Base-by-base conservation (phyloP, 495 filamentous ascomycete species). In the Hypomontagnella monticulosa region DNA sequence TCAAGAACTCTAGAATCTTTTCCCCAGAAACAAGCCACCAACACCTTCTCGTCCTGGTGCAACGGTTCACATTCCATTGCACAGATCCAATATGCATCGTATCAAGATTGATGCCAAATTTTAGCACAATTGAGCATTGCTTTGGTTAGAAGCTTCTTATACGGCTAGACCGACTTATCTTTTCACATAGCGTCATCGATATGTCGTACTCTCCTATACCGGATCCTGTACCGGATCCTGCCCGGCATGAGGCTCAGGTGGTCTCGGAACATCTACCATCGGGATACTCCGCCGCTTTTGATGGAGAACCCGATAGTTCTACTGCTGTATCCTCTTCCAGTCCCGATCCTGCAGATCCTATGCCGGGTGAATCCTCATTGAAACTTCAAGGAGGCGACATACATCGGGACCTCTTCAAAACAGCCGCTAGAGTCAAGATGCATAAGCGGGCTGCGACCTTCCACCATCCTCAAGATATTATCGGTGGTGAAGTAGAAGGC, bases 361-460 rank as follows among this genome's bases (percentile, higher is more conserved):
- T 71, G 8, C 69, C 32, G 23, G 69, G 79, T 30, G 83, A 87
- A 59, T 88, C 85, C 11, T 88, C 88, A 0, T 73, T 90, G 49
- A 83, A 73, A 49, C 78, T 91, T 1, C 87, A 87, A 66, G 88
- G 87, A 14, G 88, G 88, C 33, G 88, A 91, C 67, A 84, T 90
- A 16, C 87, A 89, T 71, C 82, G 87, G 18, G 86, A 88, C 63
- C 80, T 90, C n/a, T 91, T 89, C 79, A 85, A 83, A 62, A 80
- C 87, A 32, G 79, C 83, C 10, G 79, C 83, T n/a, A 80, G 80
- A 43, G 76, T 71, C 14, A 77, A 74, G 47, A 69, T 78, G 38
- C 81, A 83, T 50, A 78, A 81, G 63, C 79, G 87, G 38, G 78
- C 87, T 8, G 80, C 81, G 47, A 89, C 85, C 14, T 90, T 89